Conservation (phyloP, 768 basidiomycete species). For the Leccinum aurantiacum region DNA sequence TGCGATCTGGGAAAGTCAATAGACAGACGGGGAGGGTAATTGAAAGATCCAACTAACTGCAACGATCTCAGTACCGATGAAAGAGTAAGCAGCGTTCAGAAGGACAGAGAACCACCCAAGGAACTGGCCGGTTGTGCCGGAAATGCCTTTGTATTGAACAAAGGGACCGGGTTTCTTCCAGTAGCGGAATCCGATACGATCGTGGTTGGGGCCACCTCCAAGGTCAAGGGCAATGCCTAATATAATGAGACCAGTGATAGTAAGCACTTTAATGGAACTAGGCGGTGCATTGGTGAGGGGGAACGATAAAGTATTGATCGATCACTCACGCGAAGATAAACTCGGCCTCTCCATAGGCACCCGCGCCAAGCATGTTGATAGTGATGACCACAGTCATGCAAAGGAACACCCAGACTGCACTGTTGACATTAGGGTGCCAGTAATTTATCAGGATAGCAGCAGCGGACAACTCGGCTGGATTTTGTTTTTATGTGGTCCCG, state of each 20-base stretch:
- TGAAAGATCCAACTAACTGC: constrained; percentile 51
- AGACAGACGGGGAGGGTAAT: neutral
- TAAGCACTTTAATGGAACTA: constrained; percentile 85
- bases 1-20: constrained; percentile 54
- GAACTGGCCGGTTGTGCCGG: constrained; percentile 75
- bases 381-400: constrained; percentile 71
- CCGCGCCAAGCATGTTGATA: constrained; percentile 76
- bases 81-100: constrained; percentile 90
- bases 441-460: constrained; percentile 75
- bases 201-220: constrained; percentile 84
- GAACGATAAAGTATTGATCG: neutral
- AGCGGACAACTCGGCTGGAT: constrained; percentile 33
- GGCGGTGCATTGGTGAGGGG: neutral
- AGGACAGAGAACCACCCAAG: constrained; percentile 69
- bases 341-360: constrained; percentile 82
- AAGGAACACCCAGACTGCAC: constrained; percentile 79
- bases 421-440: constrained; percentile 58
- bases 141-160: constrained; percentile 62
- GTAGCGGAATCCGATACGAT: constrained; percentile 59
- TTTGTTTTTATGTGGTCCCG: constrained; percentile 3
- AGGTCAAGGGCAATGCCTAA: constrained; percentile 77
- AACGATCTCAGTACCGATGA: constrained; percentile 92
- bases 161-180: constrained; percentile 92
- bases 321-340: constrained; percentile 71
- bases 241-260: constrained; percentile 70